phyloP scores from a whole-genome alignment of 139 green algal genomes.

The Nannochloris sp. region DNA sequence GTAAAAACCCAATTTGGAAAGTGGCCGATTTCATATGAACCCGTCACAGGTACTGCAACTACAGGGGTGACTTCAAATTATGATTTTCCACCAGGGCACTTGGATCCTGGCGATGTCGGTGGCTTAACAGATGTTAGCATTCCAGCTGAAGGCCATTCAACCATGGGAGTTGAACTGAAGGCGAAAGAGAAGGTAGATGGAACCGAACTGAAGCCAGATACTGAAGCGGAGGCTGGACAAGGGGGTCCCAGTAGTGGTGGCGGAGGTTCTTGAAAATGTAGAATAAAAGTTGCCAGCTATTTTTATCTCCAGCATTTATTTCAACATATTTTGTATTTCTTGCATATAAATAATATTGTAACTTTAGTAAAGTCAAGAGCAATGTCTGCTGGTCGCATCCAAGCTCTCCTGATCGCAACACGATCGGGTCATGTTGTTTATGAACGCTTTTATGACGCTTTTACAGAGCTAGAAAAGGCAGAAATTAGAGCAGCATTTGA shows the following conservation, averaged over 20 bases:
- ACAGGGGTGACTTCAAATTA: neutral
- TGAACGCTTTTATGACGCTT: conserved; percentile 65
- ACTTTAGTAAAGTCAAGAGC: neutral
- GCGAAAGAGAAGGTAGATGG: too few species aligned
- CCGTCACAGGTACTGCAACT: neutral
- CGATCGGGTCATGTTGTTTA: conserved; percentile 54
- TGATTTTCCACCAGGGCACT: conserved; percentile 2
- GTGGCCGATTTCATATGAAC: conserved; percentile 13
- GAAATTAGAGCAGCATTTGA: conserved; percentile 55
- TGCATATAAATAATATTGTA: neutral
- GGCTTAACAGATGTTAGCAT: neutral
- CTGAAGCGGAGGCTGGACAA: too few species aligned
- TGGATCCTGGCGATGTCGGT: neutral
- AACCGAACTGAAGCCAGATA: too few species aligned
- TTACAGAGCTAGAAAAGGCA: conserved; percentile 59
- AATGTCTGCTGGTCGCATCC: neutral
- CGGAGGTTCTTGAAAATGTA: too few species aligned
- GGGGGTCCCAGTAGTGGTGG: too few species aligned
- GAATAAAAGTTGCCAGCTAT: too few species aligned
- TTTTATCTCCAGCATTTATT: too few species aligned
- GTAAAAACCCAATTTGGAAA: conserved; percentile 12
- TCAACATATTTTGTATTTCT: too few species aligned
- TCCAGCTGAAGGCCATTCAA: neutral
- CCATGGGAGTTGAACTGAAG: neutral
- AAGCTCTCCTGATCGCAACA: conserved; percentile 37